A percentile compares a stretch with the other conserved stretches of the same genome.
phyloP scores from a whole-genome alignment of 768 basidiomycete genomes.

The Russula ochroleuca region DNA sequence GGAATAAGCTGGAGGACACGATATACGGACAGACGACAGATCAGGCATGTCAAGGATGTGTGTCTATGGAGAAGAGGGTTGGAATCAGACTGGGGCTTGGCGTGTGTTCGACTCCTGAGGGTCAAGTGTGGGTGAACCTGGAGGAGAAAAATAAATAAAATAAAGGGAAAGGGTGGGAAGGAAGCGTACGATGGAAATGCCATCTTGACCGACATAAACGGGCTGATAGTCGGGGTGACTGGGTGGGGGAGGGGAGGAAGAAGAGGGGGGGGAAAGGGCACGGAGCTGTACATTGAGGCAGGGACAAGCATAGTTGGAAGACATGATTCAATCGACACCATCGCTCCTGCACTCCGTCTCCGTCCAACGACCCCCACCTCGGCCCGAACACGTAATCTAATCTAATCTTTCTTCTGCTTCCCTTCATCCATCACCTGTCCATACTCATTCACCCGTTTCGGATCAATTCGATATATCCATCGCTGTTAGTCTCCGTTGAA shows the following conservation, averaged over 20 bases:
- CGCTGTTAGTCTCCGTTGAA: conserved; percentile 45
- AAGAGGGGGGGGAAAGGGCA: conserved; percentile 32
- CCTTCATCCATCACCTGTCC: conserved; percentile 65
- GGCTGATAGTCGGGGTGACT: conserved; percentile 43
- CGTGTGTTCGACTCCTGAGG: conserved; percentile 48
- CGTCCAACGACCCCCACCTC: neutral
- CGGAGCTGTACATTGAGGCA: conserved; percentile 68
- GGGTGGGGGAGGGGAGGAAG: conserved; percentile 21
- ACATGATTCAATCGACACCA: conserved; percentile 8
- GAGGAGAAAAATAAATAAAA: conserved; percentile 1
- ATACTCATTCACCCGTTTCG: conserved; percentile 92
- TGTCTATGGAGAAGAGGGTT: conserved; percentile 42
- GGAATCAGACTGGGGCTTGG: conserved; percentile 26
- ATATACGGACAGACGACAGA: conserved; percentile 62
- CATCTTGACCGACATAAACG: conserved; percentile 62
- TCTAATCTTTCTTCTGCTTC: conserved; percentile 23
- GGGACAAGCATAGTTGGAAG: conserved; percentile 50
- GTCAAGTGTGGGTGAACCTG: conserved; percentile 70
- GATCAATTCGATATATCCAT: conserved; percentile 97
- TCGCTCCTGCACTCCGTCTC: neutral
- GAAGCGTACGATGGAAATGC: conserved; percentile 57
- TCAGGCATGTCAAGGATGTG: conserved; percentile 62
- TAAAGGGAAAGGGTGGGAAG: neutral
- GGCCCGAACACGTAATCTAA: neutral
- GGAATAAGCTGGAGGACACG: conserved; percentile 61